Conservation (phyloP, 495 filamentous ascomycete species). For the Polyplosphaeria fusca region DNA sequence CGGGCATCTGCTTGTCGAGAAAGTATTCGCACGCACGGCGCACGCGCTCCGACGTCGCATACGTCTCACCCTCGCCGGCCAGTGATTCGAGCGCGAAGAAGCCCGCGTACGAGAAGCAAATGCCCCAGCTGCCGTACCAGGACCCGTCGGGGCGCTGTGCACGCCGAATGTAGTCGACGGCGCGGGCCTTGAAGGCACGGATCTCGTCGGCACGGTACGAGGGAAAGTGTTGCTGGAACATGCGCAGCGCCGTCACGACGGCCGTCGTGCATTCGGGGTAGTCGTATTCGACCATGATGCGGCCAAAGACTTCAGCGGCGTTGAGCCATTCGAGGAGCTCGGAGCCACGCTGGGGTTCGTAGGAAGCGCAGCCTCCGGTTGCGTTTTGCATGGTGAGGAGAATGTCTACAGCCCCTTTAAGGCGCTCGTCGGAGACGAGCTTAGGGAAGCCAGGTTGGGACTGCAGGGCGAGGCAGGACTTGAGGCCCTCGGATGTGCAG, state of each 20-base stretch:
- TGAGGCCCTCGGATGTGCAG: slow-evolving; percentile 86
- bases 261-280: slow-evolving; percentile 98
- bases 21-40: slow-evolving; percentile 81
- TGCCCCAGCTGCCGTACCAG: slow-evolving; percentile 97
- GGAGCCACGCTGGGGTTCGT: slow-evolving; percentile 77
- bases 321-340: slow-evolving; percentile 80
- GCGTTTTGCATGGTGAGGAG: slow-evolving; percentile 88
- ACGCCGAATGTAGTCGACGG: slow-evolving; percentile 75
- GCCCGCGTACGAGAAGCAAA: slow-evolving; percentile 93
- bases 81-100: slow-evolving; percentile 94
- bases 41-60: slow-evolving; percentile 65
- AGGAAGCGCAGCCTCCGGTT: slow-evolving; percentile 84
- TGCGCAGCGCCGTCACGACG: slow-evolving; percentile 79
- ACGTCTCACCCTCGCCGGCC: slow-evolving; percentile 75
- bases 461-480: slow-evolving; percentile 82
- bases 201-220: slow-evolving; percentile 77
- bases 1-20: slow-evolving; percentile 72
- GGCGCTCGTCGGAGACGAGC: slow-evolving; percentile 67
- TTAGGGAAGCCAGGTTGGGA: slow-evolving; percentile 68
- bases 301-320: slow-evolving; percentile 92
- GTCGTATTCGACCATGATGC: slow-evolving; percentile 97
- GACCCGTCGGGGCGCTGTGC: slow-evolving; percentile 77
- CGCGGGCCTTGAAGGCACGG: slow-evolving; percentile 61
- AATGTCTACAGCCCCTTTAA: slow-evolving; percentile 86
- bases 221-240: slow-evolving; percentile 79